Percentiles rank a stretch among this genome's conserved stretches.
Evolutionary conservation across 1,284 basidiomycete genomes (phyloP).

Genomic region (Mycena sp.): DNA sequence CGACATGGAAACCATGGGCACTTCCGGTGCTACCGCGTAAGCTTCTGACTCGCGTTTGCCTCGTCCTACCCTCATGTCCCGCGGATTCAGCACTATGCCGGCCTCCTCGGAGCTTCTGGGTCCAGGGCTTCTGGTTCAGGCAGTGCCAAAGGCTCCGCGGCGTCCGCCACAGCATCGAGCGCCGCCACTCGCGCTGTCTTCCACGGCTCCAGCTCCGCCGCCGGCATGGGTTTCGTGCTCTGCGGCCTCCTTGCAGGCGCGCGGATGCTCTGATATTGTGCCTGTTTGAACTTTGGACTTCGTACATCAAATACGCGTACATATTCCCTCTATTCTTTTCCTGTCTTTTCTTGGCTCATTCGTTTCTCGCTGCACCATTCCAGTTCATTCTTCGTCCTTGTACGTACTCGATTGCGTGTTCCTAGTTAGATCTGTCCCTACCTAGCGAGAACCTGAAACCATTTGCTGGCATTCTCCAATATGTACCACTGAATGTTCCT

Average conservation of each 20-base stretch:
- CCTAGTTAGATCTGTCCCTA: no score
- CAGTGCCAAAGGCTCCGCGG: background rate
- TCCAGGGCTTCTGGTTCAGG: background rate
- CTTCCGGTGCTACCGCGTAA: background rate
- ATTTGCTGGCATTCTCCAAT: no score
- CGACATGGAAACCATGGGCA: background rate
- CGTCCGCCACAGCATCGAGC: conserved; percentile 1
- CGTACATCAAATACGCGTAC: background rate
- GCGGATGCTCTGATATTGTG: conserved; percentile 6
- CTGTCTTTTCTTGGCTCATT: conserved; percentile 27
- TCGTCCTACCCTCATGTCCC: background rate
- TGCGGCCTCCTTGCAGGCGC: conserved; percentile 14
- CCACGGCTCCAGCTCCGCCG: background rate
- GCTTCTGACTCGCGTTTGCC: background rate
- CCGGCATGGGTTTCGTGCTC: background rate
- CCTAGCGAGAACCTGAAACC: no score
- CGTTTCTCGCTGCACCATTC: no score
- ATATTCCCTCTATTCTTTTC: conserved; percentile 4
- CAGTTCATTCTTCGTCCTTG: no score
- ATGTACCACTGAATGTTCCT: no score
- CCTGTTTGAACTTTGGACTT: background rate
- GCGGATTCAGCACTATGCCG: background rate
- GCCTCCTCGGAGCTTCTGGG: background rate
- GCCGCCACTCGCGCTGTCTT: background rate
- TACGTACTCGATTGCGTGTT: no score